Base-by-base conservation (phyloP, 2,329 filamentous ascomycete genomes). In the Aspergillus sp. region DNA sequence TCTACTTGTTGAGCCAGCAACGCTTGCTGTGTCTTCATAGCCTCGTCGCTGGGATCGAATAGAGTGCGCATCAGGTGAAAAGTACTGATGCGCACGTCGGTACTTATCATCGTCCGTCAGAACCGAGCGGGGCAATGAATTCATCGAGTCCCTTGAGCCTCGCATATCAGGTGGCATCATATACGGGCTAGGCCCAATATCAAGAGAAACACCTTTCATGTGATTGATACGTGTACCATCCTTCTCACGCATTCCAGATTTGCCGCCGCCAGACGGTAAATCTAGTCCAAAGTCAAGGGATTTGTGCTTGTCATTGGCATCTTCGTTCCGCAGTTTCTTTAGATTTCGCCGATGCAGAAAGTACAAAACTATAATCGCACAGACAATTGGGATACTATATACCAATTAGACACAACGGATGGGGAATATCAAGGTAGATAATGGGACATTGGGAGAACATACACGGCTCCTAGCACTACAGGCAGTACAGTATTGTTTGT, bases 281-380 rank as follows among this genome's bases (percentile, higher is more conserved):
- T 89, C 91, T 70, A 97, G 76, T 37, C 95, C 95, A 71, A 97
- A 99, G 73, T 99, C 95, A 70, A 98, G 83, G 0, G 91, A 95
- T 70, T 89, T 93, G 75, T 96, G 91, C 65, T 91, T 90, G 74
- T 97, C 93, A 62, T 89, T 86, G 17, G 84, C 82, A 76, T 99
- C 95, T 76, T 99, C 95, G 58, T 82, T 78, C 55, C 81, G 80
- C 62, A 91, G 81, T 68, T 86, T 91, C 71, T 84, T 86, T 40
- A 90, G 77, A 68, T 91, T 89, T 72, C 91, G 84, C 52, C 91
- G 86, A 71, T 97, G 93, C 37, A 99, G 82, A 69, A 87, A 88
- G 63, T 93, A 69, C 40, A 97, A 78, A 1, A 91, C 83, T 48
- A 86, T 70, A 1, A 89, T 72, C 19, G 90, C 88, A 60, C 84